These are phyloP conservation scores for Dianthus caryophyllus DNA, from an alignment of 148 eudicot genomes.

Conservation along the genomic window DNA sequence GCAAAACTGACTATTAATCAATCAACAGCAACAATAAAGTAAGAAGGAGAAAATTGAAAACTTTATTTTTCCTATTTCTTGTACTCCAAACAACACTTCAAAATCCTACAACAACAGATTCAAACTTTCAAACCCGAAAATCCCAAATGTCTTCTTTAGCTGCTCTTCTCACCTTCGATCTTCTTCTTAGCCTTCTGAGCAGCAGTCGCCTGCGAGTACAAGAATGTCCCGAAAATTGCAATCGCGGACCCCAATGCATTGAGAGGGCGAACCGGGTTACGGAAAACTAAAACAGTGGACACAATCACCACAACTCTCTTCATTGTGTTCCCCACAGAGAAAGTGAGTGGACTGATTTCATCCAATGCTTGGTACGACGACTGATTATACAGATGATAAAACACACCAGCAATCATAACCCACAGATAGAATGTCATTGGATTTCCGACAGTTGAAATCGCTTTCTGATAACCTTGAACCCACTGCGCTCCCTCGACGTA, in stretches of 20 bases:
- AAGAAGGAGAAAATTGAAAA: neutral
- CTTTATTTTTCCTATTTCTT: neutral
- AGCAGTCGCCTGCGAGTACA: conserved; percentile 82
- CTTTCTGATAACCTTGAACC: conserved; percentile 71
- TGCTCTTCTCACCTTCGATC: conserved; percentile 50
- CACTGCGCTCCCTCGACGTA: conserved; percentile 90
- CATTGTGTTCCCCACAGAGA: conserved; percentile 94
- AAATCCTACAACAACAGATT: conserved; percentile 2
- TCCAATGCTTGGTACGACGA: conserved; percentile 87
- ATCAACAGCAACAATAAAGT: neutral
- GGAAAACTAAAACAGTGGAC: conserved; percentile 72
- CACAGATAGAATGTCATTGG: conserved; percentile 68
- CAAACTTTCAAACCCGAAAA: neutral
- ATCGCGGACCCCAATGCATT: conserved; percentile 90
- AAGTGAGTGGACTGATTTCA: conserved; percentile 86
- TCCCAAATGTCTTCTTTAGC: conserved; percentile 16
- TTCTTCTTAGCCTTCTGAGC: conserved; percentile 56
- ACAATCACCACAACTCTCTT: conserved; percentile 94
- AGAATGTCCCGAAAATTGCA: conserved; percentile 82
- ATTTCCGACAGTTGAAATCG: conserved; percentile 53
- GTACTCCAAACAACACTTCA: neutral
- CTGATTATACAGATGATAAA: conserved; percentile 92
- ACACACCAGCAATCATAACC: conserved; percentile 81
- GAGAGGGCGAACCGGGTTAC: conserved; percentile 83
- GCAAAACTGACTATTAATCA: neutral